phyloP scores from a whole-genome alignment of 2,329 filamentous ascomycete genomes.

The Leptosphaerulina australis region DNA sequence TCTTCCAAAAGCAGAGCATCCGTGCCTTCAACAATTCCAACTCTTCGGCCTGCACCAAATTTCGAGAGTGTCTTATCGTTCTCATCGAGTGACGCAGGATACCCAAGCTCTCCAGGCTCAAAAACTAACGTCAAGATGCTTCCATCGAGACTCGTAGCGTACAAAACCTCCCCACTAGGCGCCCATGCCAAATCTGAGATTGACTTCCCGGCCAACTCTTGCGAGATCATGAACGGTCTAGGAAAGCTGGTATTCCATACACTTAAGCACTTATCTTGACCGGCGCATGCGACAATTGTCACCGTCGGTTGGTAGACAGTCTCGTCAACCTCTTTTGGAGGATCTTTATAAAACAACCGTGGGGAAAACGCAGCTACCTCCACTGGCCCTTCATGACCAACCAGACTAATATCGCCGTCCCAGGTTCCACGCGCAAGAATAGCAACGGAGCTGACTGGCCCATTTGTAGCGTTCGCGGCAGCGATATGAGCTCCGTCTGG shows the following conservation, averaged over 20 bases:
- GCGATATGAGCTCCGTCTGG: constrained; percentile 97
- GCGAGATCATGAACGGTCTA: constrained; percentile 84
- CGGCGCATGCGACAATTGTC: constrained; percentile 94
- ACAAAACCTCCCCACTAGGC: constrained; percentile 86
- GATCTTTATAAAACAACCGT: constrained; percentile 78
- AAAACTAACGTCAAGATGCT: constrained; percentile 84
- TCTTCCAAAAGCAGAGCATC: constrained; percentile 88
- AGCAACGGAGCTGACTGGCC: constrained; percentile 93
- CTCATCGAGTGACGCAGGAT: constrained; percentile 82
- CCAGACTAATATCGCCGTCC: constrained; percentile 96
- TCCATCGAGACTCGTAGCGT: constrained; percentile 86
- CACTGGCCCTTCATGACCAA: constrained; percentile 94
- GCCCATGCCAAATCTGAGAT: constrained; percentile 95
- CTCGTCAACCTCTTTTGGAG: constrained; percentile 59
- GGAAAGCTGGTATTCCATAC: constrained; percentile 98
- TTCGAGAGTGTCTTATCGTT: constrained; percentile 93
- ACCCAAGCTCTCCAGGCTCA: constrained; percentile 85
- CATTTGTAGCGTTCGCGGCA: constrained; percentile 95
- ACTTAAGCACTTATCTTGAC: constrained; percentile 93
- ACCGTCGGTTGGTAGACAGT: constrained; percentile 62
- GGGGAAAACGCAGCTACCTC: constrained; percentile 98
- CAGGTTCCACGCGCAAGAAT: constrained; percentile 91
- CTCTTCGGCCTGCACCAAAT: constrained; percentile 85
- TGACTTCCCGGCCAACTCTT: constrained; percentile 87
- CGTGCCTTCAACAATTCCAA: constrained; percentile 90